A percentile compares a stretch with the other conserved stretches of the same genome.
Conservation (phyloP, 1,284 basidiomycete species). For the Volvariella volvacea region DNA sequence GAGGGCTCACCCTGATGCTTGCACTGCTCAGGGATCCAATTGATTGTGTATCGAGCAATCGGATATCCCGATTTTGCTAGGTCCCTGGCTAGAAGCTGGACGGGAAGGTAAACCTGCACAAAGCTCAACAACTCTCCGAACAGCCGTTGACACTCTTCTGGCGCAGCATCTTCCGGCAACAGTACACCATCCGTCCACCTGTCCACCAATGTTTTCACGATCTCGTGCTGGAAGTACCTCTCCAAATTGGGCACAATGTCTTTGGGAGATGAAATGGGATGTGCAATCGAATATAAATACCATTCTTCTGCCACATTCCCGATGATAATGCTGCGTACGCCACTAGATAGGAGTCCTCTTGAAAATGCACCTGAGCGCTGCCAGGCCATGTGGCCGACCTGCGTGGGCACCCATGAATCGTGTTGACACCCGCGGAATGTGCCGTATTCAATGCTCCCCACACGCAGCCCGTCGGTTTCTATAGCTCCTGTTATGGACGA, state of each 20-base stretch:
- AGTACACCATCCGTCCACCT: constrained; percentile 24
- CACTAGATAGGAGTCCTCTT: constrained; percentile 43
- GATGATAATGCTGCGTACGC: constrained; percentile 52
- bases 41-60: constrained; percentile 60
- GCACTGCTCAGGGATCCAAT: constrained; percentile 58
- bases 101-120: constrained; percentile 66
- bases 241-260: constrained; percentile 54
- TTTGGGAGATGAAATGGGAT: constrained; percentile 38
- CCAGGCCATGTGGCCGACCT: constrained; percentile 56
- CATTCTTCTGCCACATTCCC: constrained; percentile 73
- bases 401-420: constrained; percentile 43
- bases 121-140: constrained; percentile 60
- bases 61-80: constrained; percentile 50
- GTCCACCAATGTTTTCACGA: constrained; percentile 13
- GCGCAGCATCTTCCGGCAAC: constrained; percentile 18
- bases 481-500: constrained; percentile 47
- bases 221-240: constrained; percentile 50
- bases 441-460: constrained; percentile 27
- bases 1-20: constrained; percentile 41
- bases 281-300: constrained; percentile 67
- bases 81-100: constrained; percentile 56
- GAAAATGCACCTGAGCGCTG: constrained; percentile 61
- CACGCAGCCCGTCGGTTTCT: constrained; percentile 44
- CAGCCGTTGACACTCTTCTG: constrained; percentile 31
- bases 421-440: constrained; percentile 67